Conservation (phyloP, 1,284 basidiomycete species). For the Cutaneotrichosporon cutaneum region DNA sequence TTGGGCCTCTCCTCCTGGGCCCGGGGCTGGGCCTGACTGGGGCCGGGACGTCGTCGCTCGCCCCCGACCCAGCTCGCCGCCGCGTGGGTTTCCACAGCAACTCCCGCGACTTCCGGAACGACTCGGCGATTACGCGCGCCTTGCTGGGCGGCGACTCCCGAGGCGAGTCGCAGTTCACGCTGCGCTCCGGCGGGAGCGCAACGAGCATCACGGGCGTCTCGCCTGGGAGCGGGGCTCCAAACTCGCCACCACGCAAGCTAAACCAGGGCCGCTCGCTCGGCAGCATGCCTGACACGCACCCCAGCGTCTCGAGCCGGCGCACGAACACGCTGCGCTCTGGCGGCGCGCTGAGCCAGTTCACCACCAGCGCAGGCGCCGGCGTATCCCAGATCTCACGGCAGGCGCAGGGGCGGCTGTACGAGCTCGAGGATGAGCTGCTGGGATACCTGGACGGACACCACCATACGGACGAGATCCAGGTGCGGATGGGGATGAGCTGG, state of each 20-base stretch:
- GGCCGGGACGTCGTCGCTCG: not conserved
- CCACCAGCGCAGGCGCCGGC: conserved; percentile 12
- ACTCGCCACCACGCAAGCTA: conserved; percentile 28
- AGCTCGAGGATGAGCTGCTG: conserved; percentile 58
- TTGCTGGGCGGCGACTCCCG: not conserved
- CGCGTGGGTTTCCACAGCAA: conserved; percentile 13
- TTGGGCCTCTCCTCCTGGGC: conserved; percentile 13
- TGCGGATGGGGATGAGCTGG: conserved; percentile 79
- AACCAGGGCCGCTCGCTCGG: conserved; percentile 7
- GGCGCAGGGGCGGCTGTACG: conserved; percentile 27
- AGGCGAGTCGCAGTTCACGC: conserved; percentile 41
- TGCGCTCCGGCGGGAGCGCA: conserved; percentile 19
- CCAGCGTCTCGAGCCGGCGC: conserved; percentile 18
- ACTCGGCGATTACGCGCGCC: conserved; percentile 17
- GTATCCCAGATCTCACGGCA: conserved; percentile 12
- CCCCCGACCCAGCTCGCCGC: conserved; percentile 3
- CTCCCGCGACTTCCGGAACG: conserved; percentile 10
- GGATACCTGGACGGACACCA: conserved; percentile 77
- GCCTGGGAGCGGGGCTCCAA: conserved; percentile 7
- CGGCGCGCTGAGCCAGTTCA: conserved; percentile 4
- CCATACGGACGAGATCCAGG: conserved; percentile 86
- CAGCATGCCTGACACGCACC: conserved; percentile 25
- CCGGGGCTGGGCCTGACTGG: conserved; percentile 8
- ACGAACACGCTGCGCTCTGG: conserved; percentile 20
- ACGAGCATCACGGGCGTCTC: not conserved